Percentiles rank a stretch among this genome's conserved stretches.
Evolutionary conservation across 2,329 filamentous ascomycete genomes (phyloP).

Genomic region (Clarireedia hainanense): DNA sequence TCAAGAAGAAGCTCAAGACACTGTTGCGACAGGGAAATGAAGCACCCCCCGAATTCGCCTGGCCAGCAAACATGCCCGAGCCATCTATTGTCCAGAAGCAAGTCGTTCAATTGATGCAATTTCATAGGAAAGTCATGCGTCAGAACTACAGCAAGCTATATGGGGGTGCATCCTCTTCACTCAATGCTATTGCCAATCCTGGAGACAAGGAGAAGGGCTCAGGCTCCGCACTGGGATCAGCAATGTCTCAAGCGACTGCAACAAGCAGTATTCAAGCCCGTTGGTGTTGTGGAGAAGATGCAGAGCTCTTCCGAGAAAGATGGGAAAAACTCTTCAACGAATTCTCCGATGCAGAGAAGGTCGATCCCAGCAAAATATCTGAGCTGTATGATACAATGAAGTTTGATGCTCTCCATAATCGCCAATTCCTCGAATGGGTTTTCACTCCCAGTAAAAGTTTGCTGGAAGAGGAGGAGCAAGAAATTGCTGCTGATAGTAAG

Average conservation of each 20-base stretch:
- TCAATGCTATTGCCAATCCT: conserved; percentile 48
- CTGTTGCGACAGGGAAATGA: conserved; percentile 87
- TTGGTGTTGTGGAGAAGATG: conserved; percentile 95
- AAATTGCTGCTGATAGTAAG: conserved; percentile 29
- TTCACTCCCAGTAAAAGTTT: conserved; percentile 81
- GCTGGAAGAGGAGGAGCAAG: conserved; percentile 57
- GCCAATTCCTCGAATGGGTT: conserved; percentile 93
- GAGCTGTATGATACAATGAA: conserved; percentile 99
- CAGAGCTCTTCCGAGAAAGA: conserved; percentile 87
- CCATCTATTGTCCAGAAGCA: conserved; percentile 86
- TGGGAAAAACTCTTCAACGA: conserved; percentile 98
- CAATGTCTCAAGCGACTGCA: conserved; percentile 52
- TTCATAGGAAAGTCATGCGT: conserved; percentile 90
- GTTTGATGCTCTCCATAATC: conserved; percentile 94
- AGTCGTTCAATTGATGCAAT: conserved; percentile 95
- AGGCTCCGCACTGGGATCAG: conserved; percentile 35
- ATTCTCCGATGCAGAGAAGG: conserved; percentile 94
- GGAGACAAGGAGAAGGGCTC: conserved; percentile 30
- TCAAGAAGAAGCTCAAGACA: conserved; percentile 98
- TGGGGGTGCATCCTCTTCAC: conserved; percentile 54
- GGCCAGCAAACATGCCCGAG: conserved; percentile 91
- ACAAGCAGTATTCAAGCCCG: conserved; percentile 71
- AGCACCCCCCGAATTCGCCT: conserved; percentile 93
- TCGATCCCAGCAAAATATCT: conserved; percentile 96
- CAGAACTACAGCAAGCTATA: conserved; percentile 82